A percentile compares a stretch with the other conserved stretches of the same genome.
Evolutionary conservation across 257 asterid species (phyloP).

Genomic region (Lycium ferocissimum): DNA sequence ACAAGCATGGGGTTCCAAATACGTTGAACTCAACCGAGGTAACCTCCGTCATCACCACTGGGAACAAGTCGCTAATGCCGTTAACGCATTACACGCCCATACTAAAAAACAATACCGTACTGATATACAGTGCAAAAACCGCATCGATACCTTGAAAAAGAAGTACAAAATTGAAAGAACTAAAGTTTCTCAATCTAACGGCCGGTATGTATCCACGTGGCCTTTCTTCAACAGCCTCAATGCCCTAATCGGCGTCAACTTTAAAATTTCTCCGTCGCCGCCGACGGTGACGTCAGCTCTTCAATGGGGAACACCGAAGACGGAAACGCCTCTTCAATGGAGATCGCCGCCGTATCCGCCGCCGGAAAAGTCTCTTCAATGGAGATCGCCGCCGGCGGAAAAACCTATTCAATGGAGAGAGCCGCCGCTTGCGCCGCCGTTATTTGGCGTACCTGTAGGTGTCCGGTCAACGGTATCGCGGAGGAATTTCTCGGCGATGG

Average conservation of each 20-base stretch:
- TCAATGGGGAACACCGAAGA: no score
- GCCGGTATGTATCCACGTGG: slow-evolving; percentile 71
- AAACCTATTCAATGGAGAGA: background rate
- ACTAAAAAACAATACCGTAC: slow-evolving; percentile 71
- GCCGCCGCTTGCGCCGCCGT: slow-evolving; percentile 46
- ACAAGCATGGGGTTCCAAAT: slow-evolving; percentile 83
- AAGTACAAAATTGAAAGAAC: slow-evolving; percentile 82
- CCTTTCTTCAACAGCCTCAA: slow-evolving; percentile 73
- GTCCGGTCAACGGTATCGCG: slow-evolving; percentile 64
- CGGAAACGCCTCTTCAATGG: background rate
- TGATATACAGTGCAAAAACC: slow-evolving; percentile 93
- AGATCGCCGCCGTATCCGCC: slow-evolving; percentile 29
- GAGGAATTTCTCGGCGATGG: slow-evolving; percentile 78
- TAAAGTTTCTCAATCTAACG: slow-evolving; percentile 60
- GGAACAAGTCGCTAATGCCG: slow-evolving; percentile 91
- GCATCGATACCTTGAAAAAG: slow-evolving; percentile 92
- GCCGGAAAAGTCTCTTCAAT: background rate
- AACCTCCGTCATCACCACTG: slow-evolving; percentile 92
- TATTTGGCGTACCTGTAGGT: slow-evolving; percentile 81
- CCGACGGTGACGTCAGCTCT: no score
- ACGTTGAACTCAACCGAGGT: slow-evolving; percentile 77
- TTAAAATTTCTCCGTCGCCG: slow-evolving; percentile 39
- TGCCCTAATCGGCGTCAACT: slow-evolving; percentile 66
- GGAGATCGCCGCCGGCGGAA: slow-evolving; percentile 25
- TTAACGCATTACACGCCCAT: slow-evolving; percentile 77